Evolutionary conservation across 75 land plant species (phyloP).

Genomic region (Azolla pinnata): DNA sequence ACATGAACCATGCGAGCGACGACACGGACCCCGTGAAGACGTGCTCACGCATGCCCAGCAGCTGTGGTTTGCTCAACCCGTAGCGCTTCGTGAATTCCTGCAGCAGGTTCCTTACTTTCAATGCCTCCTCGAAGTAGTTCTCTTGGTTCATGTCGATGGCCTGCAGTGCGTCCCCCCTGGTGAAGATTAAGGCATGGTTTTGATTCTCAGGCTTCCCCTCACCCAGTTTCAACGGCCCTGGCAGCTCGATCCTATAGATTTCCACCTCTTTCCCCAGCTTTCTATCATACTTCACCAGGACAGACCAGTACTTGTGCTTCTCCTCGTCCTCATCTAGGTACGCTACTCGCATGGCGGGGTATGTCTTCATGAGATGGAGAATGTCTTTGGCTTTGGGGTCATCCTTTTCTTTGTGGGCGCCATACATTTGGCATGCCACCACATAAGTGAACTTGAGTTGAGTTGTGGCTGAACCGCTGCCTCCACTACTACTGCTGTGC

Average conservation of each 20-base stretch:
- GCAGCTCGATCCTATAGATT: slow-evolving; percentile 26
- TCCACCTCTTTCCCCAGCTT: slow-evolving; percentile 18
- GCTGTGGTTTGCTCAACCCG: slow-evolving; percentile 30
- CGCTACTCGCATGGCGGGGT: slow-evolving; percentile 20
- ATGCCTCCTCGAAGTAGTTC: slow-evolving; percentile 33
- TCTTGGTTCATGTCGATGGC: slow-evolving; percentile 42
- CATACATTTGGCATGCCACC: slow-evolving; percentile 36
- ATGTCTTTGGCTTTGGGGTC: slow-evolving; percentile 24
- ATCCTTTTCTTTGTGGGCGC: slow-evolving; percentile 16
- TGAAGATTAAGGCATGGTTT: slow-evolving; percentile 34
- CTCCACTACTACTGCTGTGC: slow-evolving; percentile 26
- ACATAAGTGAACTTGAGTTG: slow-evolving; percentile 35
- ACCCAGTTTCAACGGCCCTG: slow-evolving; percentile 31
- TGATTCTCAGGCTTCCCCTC: slow-evolving; percentile 42
- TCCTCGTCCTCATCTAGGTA: slow-evolving; percentile 22
- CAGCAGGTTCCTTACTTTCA: slow-evolving; percentile 33
- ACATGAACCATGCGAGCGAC: slow-evolving; percentile 39
- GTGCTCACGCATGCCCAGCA: slow-evolving; percentile 33
- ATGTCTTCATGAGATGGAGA: slow-evolving; percentile 21
- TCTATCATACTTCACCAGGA: slow-evolving; percentile 31
- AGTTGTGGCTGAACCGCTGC: slow-evolving; percentile 26
- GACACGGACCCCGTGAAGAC: slow-evolving; percentile 37
- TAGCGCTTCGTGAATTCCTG: slow-evolving; percentile 25
- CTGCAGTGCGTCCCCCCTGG: slow-evolving; percentile 37
- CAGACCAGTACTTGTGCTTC: slow-evolving; percentile 15